Percentiles rank a stretch among this genome's conserved stretches.
Evolutionary conservation across 1,284 basidiomycete genomes (phyloP).

Genomic region (Rhodotorula sp.): DNA sequence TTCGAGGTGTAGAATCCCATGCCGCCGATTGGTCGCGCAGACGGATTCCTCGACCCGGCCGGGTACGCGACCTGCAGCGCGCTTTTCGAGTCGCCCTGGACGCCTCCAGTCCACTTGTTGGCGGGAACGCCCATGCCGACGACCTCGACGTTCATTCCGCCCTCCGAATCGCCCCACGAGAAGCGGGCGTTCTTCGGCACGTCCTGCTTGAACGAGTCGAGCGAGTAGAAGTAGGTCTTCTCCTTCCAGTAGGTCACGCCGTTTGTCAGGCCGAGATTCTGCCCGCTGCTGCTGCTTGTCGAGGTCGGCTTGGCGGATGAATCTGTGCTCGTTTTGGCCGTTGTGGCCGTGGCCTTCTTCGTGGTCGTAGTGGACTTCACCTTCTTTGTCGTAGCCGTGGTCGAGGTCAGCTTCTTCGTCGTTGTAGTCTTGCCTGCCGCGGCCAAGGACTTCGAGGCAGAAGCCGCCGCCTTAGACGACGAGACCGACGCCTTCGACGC

Average conservation of each 20-base stretch:
- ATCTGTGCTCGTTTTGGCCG: background rate
- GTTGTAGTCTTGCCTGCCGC: background rate
- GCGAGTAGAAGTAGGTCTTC: conserved; percentile 18
- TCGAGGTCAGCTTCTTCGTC: background rate
- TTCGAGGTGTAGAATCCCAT: conserved; percentile 42
- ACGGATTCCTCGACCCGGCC: conserved; percentile 36
- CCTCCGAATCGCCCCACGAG: conserved; percentile 22
- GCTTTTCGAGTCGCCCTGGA: conserved; percentile 4
- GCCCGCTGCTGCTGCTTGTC: background rate
- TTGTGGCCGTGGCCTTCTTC: background rate
- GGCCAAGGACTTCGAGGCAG: background rate
- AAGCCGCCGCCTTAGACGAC: background rate
- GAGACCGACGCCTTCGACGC: background rate
- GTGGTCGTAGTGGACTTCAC: conserved; percentile 9
- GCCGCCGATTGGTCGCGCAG: conserved; percentile 35
- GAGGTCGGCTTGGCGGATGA: background rate
- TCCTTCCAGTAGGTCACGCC: conserved; percentile 16
- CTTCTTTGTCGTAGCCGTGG: background rate
- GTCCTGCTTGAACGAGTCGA: conserved; percentile 23
- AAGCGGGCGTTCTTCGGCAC: conserved; percentile 22
- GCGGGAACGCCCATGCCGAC: conserved; percentile 19
- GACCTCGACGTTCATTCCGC: conserved; percentile 17
- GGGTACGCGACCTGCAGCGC: conserved; percentile 41
- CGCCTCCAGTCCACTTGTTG: conserved; percentile 22
- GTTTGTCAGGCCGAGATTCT: conserved; percentile 1